Percentiles rank a stretch among this genome's conserved stretches.
Conservation (phyloP, 2,329 filamentous ascomycete species). For the Cercospora janseana region DNA sequence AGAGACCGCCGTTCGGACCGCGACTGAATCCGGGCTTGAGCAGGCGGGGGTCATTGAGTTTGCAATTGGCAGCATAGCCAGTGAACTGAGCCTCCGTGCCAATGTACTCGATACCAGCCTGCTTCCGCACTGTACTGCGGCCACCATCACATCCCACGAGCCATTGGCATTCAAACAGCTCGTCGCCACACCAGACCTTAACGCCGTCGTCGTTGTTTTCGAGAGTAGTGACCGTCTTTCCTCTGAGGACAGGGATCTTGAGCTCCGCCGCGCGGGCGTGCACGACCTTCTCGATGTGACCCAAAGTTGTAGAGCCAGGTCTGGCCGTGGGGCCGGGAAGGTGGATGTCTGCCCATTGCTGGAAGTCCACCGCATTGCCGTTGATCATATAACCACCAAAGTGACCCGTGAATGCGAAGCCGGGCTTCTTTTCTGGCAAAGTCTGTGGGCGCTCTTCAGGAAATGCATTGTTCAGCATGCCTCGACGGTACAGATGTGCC, state of each 20-base stretch:
- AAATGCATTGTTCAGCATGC: constrained; percentile 1
- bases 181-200: not conserved
- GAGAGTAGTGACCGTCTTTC: not conserved
- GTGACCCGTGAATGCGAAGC: not conserved
- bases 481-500: constrained; percentile 5
- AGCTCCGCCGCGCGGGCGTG: not conserved
- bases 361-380: not conserved
- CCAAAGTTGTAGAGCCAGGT: not conserved
- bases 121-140: constrained; percentile 9
- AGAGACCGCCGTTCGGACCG: not conserved
- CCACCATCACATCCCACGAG: constrained; percentile 16
- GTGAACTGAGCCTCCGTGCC: constrained; percentile 18
- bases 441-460: not conserved
- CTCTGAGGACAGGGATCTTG: not conserved
- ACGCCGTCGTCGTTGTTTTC: not conserved
- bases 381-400: constrained; percentile 8
- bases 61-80: constrained; percentile 2
- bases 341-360: not conserved
- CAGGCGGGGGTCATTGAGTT: not conserved
- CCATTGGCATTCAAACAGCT: not conserved
- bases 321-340: not conserved
- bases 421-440: not conserved
- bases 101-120: constrained; percentile 11
- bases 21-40: not conserved
- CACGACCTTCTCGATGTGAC: constrained; percentile 3